phyloP scores from a whole-genome alignment of 768 basidiomycete genomes.

The Kwoniella shandongensis region DNA sequence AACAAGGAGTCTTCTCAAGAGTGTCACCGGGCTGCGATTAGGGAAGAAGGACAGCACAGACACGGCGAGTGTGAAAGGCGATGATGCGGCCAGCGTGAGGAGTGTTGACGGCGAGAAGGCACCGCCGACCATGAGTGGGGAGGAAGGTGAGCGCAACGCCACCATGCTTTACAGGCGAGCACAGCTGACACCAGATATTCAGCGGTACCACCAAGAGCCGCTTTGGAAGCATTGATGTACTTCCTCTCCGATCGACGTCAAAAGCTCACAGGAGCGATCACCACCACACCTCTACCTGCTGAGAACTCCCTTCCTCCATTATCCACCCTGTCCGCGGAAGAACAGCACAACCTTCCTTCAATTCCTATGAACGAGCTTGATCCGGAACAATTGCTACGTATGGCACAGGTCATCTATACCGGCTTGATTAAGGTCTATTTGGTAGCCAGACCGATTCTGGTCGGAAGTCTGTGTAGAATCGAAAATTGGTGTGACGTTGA shows the following conservation, averaged over 20 bases:
- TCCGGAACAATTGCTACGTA: slow-evolving; percentile 79
- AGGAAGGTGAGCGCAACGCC: slow-evolving; percentile 30
- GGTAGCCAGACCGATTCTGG: slow-evolving; percentile 71
- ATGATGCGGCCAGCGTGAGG: slow-evolving; percentile 19
- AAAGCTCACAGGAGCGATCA: slow-evolving; percentile 75
- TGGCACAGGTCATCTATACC: slow-evolving; percentile 92
- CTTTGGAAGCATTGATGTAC: slow-evolving; percentile 81
- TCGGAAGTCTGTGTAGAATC: slow-evolving; percentile 83
- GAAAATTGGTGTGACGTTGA: slow-evolving; percentile 97
- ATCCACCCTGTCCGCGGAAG: slow-evolving; percentile 57
- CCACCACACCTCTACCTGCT: slow-evolving; percentile 67
- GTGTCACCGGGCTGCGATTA: slow-evolving; percentile 26
- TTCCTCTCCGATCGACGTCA: slow-evolving; percentile 89
- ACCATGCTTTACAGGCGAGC: not conserved
- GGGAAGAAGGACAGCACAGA: slow-evolving; percentile 49
- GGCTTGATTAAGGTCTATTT: slow-evolving; percentile 92
- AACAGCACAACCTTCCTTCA: slow-evolving; percentile 70
- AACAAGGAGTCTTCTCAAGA: slow-evolving; percentile 38
- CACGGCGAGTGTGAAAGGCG: slow-evolving; percentile 49
- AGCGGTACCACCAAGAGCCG: slow-evolving; percentile 46
- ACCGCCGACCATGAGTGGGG: slow-evolving; percentile 27
- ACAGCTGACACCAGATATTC: slow-evolving; percentile 1
- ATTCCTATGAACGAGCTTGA: slow-evolving; percentile 69
- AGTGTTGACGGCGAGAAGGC: slow-evolving; percentile 15
- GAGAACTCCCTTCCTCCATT: slow-evolving; percentile 69